Evolutionary conservation across 1,284 basidiomycete species (phyloP).

Genomic region (Ganoderma boninense): DNA sequence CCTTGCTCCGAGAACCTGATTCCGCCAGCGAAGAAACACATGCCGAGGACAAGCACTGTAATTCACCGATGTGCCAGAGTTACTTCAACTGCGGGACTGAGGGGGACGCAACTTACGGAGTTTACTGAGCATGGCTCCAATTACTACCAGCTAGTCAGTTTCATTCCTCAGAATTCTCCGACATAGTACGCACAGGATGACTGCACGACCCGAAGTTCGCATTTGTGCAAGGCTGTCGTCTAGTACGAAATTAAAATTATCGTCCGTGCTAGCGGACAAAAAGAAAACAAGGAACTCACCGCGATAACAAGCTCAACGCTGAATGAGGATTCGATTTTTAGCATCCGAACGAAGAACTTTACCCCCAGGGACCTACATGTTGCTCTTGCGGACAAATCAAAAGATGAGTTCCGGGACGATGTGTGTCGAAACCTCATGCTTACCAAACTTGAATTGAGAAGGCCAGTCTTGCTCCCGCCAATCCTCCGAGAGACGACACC

Average conservation of each 20-base stretch:
- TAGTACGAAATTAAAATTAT: constrained; percentile 39
- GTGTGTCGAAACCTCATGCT: constrained; percentile 3
- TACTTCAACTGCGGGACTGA: background rate
- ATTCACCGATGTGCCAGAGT: background rate
- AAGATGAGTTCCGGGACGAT: constrained; percentile 17
- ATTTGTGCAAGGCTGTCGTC: constrained; percentile 84
- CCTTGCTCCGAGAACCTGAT: constrained; percentile 80
- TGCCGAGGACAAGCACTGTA: constrained; percentile 63
- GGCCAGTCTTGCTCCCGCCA: constrained; percentile 80
- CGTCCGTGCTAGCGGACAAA: background rate
- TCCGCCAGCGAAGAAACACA: constrained; percentile 86
- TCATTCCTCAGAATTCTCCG: background rate
- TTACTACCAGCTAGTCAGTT: constrained; percentile 52
- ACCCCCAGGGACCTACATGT: constrained; percentile 57
- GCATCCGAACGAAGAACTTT: background rate
- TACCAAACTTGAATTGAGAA: constrained; percentile 86
- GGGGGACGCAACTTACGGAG: constrained; percentile 55
- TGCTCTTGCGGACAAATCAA: constrained; percentile 54
- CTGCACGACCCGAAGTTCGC: constrained; percentile 87
- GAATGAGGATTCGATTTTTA: constrained; percentile 8
- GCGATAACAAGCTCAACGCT: constrained; percentile 81
- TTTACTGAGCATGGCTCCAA: constrained; percentile 84
- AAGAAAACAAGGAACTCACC: constrained; percentile 48
- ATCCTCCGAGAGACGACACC: constrained; percentile 78
- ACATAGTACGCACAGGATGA: constrained; percentile 55